Base-by-base conservation (phyloP, 2,329 filamentous ascomycete species). In the Fusarium nodosum region DNA sequence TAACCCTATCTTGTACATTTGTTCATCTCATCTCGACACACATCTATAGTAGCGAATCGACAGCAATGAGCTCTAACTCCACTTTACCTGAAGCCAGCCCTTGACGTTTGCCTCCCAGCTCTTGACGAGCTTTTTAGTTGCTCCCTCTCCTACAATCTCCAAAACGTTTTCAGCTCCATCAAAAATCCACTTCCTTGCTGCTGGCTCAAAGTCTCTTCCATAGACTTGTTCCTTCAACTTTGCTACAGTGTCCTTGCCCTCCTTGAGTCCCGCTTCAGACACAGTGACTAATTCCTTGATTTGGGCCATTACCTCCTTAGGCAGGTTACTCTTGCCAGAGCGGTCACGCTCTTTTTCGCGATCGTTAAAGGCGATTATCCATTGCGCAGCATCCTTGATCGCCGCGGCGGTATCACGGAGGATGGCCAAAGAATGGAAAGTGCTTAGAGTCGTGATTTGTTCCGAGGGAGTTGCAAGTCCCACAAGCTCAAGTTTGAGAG, bases 381-480 rank as follows among this genome's bases (percentile, higher is more conserved):
- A 81, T 30, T 77, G 73, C 3, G 74, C 68, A 0, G 77, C 64
- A 7, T 76, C 68, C 41, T 75, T 76, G 15, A 76, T 72, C 5
- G 81, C 82, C 4, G 64, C 65, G 0, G 80, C 77, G 1, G 78
- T 77, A 48, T 83, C 82, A 18, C 79, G 79, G 24, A 82, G 75
- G 39, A 82, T 68, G 10, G 77, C 76, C 2, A 82, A 55, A 2
- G 68, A 72, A 46, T 83, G 80, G 44, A 83, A 68, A 0, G 79
- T 80, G 47, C 76, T 66, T 2, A 82, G 62, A 41, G 72, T 60
- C 3, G 65, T 51, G 18, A 79, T 51, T 1, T 72, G 64, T 11
- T 68, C 42, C 5, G 69, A 57, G 7, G 72, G 31, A 0, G 64
- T 72, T 6, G 66, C 33, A 4, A 58, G 60, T 4, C 64, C 28